These are phyloP conservation scores for Spatholobus suberectus DNA, from an alignment of 306 rosid genomes.

Conservation along the genomic window DNA sequence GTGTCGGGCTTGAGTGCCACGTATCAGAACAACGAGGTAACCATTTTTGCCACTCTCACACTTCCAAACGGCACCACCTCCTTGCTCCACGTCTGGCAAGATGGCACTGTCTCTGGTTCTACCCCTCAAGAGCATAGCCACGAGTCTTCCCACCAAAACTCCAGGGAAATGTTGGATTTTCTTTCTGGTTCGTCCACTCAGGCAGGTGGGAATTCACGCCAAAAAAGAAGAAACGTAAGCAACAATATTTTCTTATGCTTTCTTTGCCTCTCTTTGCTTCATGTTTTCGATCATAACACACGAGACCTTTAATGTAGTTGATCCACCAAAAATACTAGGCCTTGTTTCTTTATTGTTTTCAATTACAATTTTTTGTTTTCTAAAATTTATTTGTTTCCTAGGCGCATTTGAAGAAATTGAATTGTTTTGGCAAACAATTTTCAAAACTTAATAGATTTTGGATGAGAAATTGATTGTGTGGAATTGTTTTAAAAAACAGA, in stretches of 20 bases:
- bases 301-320: not conserved
- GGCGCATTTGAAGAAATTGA: not conserved
- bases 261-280: not conserved
- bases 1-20: conserved; percentile 43
- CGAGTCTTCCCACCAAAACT: conserved; percentile 10
- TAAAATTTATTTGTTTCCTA: not conserved
- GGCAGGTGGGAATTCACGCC: conserved; percentile 30
- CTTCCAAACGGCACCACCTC: conserved; percentile 51
- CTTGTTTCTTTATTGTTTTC: no score
- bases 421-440: not conserved
- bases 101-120: conserved; percentile 51
- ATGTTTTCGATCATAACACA: not conserved
- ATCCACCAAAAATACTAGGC: no score
- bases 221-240: conserved; percentile 66
- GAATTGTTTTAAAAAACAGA: not conserved
- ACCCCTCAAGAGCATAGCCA: conserved; percentile 35
- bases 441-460: no score
- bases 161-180: conserved; percentile 58
- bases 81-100: conserved; percentile 76
- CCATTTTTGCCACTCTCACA: conserved; percentile 60
- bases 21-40: conserved; percentile 52
- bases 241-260: not conserved
- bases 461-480: no score
- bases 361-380: no score
- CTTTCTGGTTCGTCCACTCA: conserved; percentile 57